Percentiles rank a stretch among this genome's conserved stretches.
Conservation (phyloP, 2,329 filamentous ascomycete species). For the Aspergillus eucalypticola region DNA sequence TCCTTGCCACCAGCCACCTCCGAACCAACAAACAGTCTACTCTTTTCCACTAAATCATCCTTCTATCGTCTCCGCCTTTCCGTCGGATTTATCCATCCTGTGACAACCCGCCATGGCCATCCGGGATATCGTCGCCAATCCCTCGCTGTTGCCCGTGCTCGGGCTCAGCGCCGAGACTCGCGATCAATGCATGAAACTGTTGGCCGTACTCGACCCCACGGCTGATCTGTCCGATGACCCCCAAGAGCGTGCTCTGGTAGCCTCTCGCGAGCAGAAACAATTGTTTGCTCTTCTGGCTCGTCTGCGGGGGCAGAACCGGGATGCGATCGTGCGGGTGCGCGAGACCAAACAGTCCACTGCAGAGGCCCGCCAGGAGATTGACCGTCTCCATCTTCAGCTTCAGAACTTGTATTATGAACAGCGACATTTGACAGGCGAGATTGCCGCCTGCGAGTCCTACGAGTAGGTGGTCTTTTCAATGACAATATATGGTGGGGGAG, state of each 20-base stretch:
- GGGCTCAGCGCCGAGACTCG: conserved; percentile 72
- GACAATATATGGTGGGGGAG: neutral
- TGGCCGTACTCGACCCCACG: conserved; percentile 58
- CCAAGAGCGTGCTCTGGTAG: conserved; percentile 56
- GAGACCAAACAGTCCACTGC: conserved; percentile 84
- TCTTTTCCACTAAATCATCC: conserved; percentile 10
- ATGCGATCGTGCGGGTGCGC: conserved; percentile 76
- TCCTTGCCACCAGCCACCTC: conserved; percentile 10
- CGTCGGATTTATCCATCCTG: neutral
- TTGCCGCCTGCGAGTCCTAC: conserved; percentile 84
- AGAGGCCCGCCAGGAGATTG: conserved; percentile 86
- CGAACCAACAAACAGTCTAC: conserved; percentile 1
- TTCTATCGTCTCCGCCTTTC: conserved; percentile 15
- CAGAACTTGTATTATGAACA: conserved; percentile 98
- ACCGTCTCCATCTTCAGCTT: conserved; percentile 84
- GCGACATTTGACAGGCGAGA: conserved; percentile 84
- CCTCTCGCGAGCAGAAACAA: conserved; percentile 75
- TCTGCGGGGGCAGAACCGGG: conserved; percentile 78
- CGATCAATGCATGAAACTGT: conserved; percentile 64
- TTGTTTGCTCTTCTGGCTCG: conserved; percentile 77
- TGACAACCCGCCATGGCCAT: conserved; percentile 51
- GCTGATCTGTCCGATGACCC: conserved; percentile 43
- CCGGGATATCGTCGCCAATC: conserved; percentile 63
- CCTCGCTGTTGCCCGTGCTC: conserved; percentile 67
- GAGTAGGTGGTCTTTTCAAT: conserved; percentile 63